Percentiles rank a stretch among this genome's conserved stretches.
phyloP scores from a whole-genome alignment of 75 land plant genomes.

The Selaginella tamariscina region DNA sequence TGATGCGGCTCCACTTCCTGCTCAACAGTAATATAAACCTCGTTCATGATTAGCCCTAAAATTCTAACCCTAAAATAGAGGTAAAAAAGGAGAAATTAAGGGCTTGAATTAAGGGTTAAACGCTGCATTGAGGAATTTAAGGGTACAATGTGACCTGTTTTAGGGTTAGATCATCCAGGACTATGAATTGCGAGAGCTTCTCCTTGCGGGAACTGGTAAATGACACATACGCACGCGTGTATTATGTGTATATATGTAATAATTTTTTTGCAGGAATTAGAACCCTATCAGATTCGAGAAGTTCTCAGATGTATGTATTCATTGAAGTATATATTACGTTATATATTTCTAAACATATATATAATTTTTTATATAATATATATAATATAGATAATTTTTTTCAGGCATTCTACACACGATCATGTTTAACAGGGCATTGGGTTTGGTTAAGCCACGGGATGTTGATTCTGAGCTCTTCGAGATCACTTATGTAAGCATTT shows the following conservation, averaged over 20 bases:
- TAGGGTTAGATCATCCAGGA: neutral
- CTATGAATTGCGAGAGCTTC: constrained; percentile 80
- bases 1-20: constrained; percentile 77
- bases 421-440: constrained; percentile 88
- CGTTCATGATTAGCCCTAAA: too few species aligned
- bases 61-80: too few species aligned
- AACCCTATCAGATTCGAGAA: constrained; percentile 71
- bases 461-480: constrained; percentile 91
- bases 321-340: neutral
- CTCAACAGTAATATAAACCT: too few species aligned
- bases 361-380: too few species aligned
- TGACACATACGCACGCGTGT: neutral
- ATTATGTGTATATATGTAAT: neutral
- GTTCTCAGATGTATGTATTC: constrained; percentile 60
- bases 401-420: constrained; percentile 93
- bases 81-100: too few species aligned
- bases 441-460: constrained; percentile 83
- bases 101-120: too few species aligned
- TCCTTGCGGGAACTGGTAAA: constrained; percentile 67
- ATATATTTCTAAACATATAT: too few species aligned
- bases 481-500: constrained; percentile 75
- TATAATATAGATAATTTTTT: too few species aligned
- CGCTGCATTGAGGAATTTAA: too few species aligned
- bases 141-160: too few species aligned
- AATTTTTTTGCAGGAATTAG: constrained; percentile 50